Percentiles rank a stretch among this genome's conserved stretches.
These are phyloP conservation scores for Lecanosticta acicola DNA, from an alignment of 2,329 filamentous ascomycete species.

Conservation along the genomic window DNA sequence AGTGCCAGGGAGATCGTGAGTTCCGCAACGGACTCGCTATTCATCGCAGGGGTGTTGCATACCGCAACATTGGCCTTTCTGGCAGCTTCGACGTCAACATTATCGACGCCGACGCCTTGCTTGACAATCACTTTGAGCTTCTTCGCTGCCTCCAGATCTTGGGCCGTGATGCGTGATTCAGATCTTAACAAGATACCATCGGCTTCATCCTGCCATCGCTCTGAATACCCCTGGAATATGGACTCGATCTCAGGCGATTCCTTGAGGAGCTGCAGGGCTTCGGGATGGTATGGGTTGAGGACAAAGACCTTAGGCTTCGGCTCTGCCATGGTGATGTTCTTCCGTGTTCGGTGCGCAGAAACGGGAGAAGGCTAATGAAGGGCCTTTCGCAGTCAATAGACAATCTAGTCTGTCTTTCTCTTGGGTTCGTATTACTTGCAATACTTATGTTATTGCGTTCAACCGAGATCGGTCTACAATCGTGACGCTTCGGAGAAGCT, in stretches of 20 bases:
- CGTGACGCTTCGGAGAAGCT: too few species aligned
- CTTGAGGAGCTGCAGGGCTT: slow-evolving; percentile 22
- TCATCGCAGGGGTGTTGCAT: slow-evolving; percentile 43
- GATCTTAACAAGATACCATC: slow-evolving; percentile 23
- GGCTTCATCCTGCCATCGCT: slow-evolving; percentile 21
- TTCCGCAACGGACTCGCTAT: slow-evolving; percentile 38
- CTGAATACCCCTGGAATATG: slow-evolving; percentile 21
- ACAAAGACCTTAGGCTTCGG: slow-evolving; percentile 15
- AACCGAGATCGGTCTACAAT: too few species aligned
- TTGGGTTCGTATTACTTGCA: too few species aligned
- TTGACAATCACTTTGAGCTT: slow-evolving; percentile 42
- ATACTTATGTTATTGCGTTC: too few species aligned
- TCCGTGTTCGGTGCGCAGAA: too few species aligned
- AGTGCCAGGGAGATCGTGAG: slow-evolving; percentile 31
- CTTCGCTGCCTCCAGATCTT: slow-evolving; percentile 22
- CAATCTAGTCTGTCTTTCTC: too few species aligned
- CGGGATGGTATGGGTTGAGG: slow-evolving; percentile 29
- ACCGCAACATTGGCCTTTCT: slow-evolving; percentile 41
- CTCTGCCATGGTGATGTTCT: not conserved
- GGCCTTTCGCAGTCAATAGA: too few species aligned
- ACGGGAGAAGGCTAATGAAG: too few species aligned
- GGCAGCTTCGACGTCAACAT: slow-evolving; percentile 43
- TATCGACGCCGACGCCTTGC: slow-evolving; percentile 45
- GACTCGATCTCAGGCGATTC: slow-evolving; percentile 13
- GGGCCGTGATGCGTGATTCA: slow-evolving; percentile 20